Evolutionary conservation across 352 stramenopile genomes (phyloP).

Genomic region (Pythium guiyangense): DNA sequence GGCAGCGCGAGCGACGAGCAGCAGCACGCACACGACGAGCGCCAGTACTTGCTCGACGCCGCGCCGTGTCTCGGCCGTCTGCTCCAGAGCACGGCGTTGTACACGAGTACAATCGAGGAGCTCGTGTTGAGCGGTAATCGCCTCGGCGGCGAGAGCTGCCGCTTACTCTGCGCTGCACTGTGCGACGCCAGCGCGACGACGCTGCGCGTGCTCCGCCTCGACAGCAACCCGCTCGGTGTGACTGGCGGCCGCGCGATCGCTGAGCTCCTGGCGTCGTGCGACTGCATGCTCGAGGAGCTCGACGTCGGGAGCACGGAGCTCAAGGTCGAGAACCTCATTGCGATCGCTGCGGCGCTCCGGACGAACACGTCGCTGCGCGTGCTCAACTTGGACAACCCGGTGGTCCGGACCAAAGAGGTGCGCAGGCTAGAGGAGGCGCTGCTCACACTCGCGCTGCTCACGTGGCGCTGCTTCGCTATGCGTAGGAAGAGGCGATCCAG

Average conservation of each 20-base stretch:
- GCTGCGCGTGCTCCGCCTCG: conserved; percentile 41
- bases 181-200: conserved; percentile 27
- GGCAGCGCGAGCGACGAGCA: conserved; percentile 15
- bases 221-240: conserved; percentile 45
- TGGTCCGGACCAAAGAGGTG: conserved; percentile 50
- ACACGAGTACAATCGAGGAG: conserved; percentile 43
- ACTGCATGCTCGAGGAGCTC: conserved; percentile 39
- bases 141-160: conserved; percentile 52
- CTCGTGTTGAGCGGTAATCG: conserved; percentile 61
- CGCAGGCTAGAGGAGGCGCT: no score
- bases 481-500: conserved; percentile 54
- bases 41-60: conserved; percentile 38
- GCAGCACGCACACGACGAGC: conserved; percentile 23
- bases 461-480: not conserved
- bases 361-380: conserved; percentile 28
- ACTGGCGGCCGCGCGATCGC: conserved; percentile 48
- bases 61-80: conserved; percentile 38
- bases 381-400: conserved; percentile 62
- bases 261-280: conserved; percentile 25
- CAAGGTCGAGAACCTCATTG: conserved; percentile 58
- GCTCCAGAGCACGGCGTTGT: conserved; percentile 41
- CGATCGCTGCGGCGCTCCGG: conserved; percentile 49
- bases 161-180: conserved; percentile 49
- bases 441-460: not conserved
- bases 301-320: conserved; percentile 54